These are phyloP conservation scores for Orychophragmus violaceus DNA, from an alignment of 345 rosid genomes.

Conservation along the genomic window DNA sequence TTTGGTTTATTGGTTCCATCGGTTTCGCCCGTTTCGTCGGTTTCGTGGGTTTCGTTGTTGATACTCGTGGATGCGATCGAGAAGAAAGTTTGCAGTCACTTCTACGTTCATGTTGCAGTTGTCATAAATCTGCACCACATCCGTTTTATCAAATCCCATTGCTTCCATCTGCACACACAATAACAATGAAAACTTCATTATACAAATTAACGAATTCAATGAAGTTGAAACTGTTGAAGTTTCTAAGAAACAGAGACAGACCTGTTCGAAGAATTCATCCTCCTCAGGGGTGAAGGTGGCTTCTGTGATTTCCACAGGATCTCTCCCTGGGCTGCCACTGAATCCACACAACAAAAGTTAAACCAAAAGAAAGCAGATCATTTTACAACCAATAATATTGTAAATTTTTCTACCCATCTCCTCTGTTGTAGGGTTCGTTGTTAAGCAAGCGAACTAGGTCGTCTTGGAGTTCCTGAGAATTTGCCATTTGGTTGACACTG, in stretches of 20 bases:
- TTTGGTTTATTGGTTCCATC: background rate
- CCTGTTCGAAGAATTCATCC: conserved; percentile 67
- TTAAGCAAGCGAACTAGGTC: background rate
- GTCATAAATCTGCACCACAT: conserved; percentile 53
- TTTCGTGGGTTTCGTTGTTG: conserved; percentile 50
- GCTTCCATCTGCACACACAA: conserved; percentile 89
- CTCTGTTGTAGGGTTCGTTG: background rate
- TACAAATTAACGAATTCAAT: background rate
- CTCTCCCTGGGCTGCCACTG: background rate
- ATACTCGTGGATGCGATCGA: conserved; percentile 59
- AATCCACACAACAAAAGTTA: background rate
- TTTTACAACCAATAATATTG: too few relatives aligned
- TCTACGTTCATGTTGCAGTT: conserved; percentile 78
- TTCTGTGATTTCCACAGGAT: background rate
- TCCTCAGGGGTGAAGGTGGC: conserved; percentile 67
- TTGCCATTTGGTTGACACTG: background rate
- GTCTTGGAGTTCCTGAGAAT: background rate
- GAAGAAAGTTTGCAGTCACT: conserved; percentile 69
- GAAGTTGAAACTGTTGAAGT: background rate
- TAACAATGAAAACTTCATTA: too few relatives aligned
- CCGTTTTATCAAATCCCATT: conserved; percentile 63
- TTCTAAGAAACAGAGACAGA: conserved; percentile 3
- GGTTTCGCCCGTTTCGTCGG: too few relatives aligned
- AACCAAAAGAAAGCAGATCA: background rate
- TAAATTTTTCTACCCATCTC: background rate